Conservation (phyloP, 495 filamentous ascomycete genomes). For the Terfezia boudieri region DNA sequence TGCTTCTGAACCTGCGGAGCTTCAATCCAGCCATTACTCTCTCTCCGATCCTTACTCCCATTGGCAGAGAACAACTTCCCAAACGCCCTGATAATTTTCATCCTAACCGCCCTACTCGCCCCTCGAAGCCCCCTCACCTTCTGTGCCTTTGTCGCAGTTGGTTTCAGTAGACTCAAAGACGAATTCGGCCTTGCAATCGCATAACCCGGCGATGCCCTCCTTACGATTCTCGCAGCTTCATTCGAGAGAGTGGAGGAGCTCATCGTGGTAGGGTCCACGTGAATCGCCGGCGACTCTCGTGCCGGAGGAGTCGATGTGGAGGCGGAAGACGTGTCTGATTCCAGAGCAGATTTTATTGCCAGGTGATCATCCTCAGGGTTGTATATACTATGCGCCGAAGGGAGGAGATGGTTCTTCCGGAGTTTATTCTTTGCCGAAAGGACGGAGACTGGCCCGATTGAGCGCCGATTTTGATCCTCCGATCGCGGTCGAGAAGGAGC, state of each 20-base stretch:
- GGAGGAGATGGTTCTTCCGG: background rate
- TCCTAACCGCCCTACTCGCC: background rate
- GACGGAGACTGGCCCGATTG: background rate
- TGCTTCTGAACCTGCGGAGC: background rate
- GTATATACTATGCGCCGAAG: too few relatives aligned
- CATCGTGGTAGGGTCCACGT: too few relatives aligned
- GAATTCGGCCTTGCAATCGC: background rate
- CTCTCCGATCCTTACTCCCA: background rate
- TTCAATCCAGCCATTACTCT: background rate
- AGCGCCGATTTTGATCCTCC: background rate
- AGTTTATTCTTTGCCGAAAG: background rate
- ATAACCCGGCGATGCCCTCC: background rate
- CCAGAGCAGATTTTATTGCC: too few relatives aligned
- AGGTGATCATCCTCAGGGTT: too few relatives aligned
- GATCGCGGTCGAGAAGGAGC: background rate
- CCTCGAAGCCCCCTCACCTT: background rate
- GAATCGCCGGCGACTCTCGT: too few relatives aligned
- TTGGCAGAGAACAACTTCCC: background rate
- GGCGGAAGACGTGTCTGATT: too few relatives aligned
- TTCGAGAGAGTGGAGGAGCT: too few relatives aligned
- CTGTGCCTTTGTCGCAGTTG: background rate
- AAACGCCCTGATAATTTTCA: background rate
- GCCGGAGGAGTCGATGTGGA: too few relatives aligned
- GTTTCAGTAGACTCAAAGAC: background rate
- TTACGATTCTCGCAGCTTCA: too few relatives aligned